Conservation (phyloP, 305 asterid genomes). For the Striga hermonthica region DNA sequence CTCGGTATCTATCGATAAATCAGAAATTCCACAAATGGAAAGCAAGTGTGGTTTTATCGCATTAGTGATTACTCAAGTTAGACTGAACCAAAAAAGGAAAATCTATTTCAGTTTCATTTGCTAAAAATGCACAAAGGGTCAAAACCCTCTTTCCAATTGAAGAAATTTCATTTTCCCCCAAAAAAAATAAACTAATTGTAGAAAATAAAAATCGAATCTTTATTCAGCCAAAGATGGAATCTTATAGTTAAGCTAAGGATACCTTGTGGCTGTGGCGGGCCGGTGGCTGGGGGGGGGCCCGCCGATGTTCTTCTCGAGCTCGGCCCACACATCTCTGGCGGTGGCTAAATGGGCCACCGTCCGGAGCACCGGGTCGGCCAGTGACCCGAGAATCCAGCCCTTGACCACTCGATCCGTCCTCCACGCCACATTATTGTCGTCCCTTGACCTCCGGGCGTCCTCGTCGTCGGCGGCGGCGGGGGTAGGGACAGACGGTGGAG, state of each 20-base stretch:
- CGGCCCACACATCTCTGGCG: constrained; percentile 21
- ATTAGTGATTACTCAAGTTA: background rate
- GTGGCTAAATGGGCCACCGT: background rate
- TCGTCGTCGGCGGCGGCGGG: background rate
- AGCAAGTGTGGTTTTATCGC: too few species aligned
- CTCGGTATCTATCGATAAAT: background rate
- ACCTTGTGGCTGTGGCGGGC: background rate
- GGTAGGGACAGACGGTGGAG: background rate
- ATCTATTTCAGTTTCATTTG: too few species aligned
- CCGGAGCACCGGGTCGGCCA: background rate
- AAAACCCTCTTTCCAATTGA: too few species aligned
- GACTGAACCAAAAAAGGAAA: background rate
- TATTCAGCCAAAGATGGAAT: background rate
- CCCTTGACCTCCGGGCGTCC: background rate
- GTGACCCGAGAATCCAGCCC: constrained; percentile 28
- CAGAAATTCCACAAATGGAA: background rate
- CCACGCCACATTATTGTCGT: background rate
- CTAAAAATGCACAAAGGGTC: too few species aligned
- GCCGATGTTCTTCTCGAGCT: background rate
- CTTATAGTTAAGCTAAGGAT: background rate
- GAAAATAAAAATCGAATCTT: too few species aligned
- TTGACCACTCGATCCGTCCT: background rate
- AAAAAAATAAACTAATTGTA: too few species aligned
- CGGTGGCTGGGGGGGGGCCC: background rate
- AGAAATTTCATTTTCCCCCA: too few species aligned